Conservation (phyloP, 495 filamentous ascomycete species). For the Aspergillus heteromorphus region DNA sequence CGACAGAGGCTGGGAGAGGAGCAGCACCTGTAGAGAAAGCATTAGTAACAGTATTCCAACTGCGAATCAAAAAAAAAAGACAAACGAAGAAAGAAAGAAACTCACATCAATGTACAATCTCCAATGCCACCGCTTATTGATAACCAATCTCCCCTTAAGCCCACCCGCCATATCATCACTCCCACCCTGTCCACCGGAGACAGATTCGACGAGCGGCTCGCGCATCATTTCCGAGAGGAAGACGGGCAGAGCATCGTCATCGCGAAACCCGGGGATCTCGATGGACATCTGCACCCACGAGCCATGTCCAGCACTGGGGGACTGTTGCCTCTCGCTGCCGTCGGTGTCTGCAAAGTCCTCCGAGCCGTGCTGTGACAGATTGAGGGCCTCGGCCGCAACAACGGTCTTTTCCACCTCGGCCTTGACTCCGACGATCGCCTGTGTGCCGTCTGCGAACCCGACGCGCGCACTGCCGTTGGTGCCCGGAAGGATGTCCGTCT, state of each 20-base stretch:
- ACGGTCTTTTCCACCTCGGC: conserved; percentile 77
- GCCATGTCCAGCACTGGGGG: conserved; percentile 36
- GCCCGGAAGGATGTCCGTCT: conserved; percentile 80
- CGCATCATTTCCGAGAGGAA: conserved; percentile 81
- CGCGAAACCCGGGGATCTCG: conserved; percentile 79
- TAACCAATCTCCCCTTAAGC: conserved; percentile 66
- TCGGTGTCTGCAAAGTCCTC: conserved; percentile 23
- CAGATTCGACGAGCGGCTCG: conserved; percentile 72
- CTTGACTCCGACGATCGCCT: conserved; percentile 93
- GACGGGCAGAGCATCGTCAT: conserved; percentile 85
- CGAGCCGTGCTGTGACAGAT: conserved; percentile 22
- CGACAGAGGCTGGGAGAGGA: conserved; percentile 84
- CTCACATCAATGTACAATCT: conserved; percentile 90
- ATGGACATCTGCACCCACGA: conserved; percentile 79
- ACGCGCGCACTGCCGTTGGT: conserved; percentile 90
- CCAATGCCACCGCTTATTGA: conserved; percentile 92
- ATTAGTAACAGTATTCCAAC: conserved; percentile 3
- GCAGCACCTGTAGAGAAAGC: conserved; percentile 62
- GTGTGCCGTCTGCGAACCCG: conserved; percentile 90
- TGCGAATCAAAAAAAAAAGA: conserved; percentile 2
- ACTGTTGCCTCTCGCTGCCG: conserved; percentile 22
- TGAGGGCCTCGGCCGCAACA: conserved; percentile 24
- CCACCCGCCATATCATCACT: conserved; percentile 47
- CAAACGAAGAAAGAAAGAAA: conserved; percentile 20
- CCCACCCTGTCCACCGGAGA: conserved; percentile 14